Conservation (phyloP, 1,139 yeast genomes). For the Tardiomyces depauwii region DNA sequence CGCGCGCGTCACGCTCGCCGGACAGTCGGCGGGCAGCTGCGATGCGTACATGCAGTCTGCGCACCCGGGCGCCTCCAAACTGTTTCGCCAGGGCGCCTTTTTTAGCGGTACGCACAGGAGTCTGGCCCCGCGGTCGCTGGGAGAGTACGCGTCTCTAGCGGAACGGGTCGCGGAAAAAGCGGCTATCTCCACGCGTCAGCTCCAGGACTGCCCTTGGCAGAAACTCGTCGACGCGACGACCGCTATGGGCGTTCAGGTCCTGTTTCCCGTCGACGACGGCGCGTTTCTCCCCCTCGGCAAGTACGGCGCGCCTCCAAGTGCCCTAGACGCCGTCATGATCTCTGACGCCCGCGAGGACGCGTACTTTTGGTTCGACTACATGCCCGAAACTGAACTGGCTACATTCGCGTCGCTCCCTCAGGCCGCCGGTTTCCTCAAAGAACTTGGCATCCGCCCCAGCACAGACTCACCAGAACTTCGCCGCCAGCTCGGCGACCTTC, state of each 20-base stretch:
- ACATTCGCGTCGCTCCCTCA: not conserved
- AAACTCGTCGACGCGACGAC: slow-evolving; percentile 11
- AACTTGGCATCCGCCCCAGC: not conserved
- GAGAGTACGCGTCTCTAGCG: slow-evolving; percentile 7
- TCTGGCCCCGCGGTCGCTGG: slow-evolving; percentile 6
- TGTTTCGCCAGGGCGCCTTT: slow-evolving; percentile 11
- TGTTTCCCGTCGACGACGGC: slow-evolving; percentile 14
- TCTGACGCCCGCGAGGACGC: slow-evolving; percentile 18
- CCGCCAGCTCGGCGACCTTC: slow-evolving; percentile 3
- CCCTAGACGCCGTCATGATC: slow-evolving; percentile 9
- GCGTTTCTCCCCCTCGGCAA: slow-evolving; percentile 8
- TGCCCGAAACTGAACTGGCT: slow-evolving; percentile 1
- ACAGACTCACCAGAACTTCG: not conserved
- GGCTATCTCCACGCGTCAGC: slow-evolving; percentile 6
- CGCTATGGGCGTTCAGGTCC: slow-evolving; percentile 9
- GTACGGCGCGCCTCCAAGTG: slow-evolving; percentile 3
- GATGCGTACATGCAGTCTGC: slow-evolving; percentile 12
- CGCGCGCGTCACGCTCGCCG: slow-evolving; percentile 28
- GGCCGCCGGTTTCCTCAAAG: not conserved
- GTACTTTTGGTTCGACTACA: slow-evolving; percentile 13
- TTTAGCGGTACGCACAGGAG: slow-evolving; percentile 13
- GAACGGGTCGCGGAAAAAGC: slow-evolving; percentile 6
- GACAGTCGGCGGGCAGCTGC: slow-evolving; percentile 25
- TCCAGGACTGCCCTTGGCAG: slow-evolving; percentile 10
- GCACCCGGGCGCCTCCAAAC: slow-evolving; percentile 6